These are phyloP conservation scores for Kockovaella imperatae DNA, from an alignment of 768 basidiomycete species.

Conservation along the genomic window DNA sequence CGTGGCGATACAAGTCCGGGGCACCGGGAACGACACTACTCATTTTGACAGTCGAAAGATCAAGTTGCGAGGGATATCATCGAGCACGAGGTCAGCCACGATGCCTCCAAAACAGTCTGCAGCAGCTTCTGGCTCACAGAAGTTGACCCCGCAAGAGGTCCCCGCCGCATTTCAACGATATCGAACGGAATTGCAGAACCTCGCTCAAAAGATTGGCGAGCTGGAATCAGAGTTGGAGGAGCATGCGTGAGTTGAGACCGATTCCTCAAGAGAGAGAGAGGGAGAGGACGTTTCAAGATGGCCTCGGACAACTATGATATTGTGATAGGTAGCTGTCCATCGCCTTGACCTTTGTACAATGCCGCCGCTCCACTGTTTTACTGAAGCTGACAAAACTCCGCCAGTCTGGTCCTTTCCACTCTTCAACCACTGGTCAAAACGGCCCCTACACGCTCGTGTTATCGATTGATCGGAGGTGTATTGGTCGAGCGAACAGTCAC, in stretches of 20 bases:
- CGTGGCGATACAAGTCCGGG: too few species aligned
- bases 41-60: too few species aligned
- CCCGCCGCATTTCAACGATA: constrained; percentile 59
- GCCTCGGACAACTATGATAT: too few species aligned
- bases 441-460: constrained; percentile 88
- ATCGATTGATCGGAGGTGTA: constrained; percentile 89
- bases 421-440: constrained; percentile 70
- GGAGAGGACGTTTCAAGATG: too few species aligned
- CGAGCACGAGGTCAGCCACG: neutral
- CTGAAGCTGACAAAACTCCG: neutral
- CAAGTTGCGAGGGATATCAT: too few species aligned
- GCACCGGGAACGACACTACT: too few species aligned
- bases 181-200: constrained; percentile 80
- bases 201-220: constrained; percentile 91
- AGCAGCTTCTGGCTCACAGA: constrained; percentile 9
- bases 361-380: neutral
- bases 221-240: constrained; percentile 94
- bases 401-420: constrained; percentile 78
- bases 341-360: too few species aligned
- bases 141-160: constrained; percentile 28
- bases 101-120: constrained; percentile 32
- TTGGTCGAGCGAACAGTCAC: constrained; percentile 92
- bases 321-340: neutral
- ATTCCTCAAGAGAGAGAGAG: neutral
- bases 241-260: constrained; percentile 59